These are phyloP conservation scores for Astrothelium macrocarpum DNA, from an alignment of 495 filamentous ascomycete genomes.

Conservation along the genomic window DNA sequence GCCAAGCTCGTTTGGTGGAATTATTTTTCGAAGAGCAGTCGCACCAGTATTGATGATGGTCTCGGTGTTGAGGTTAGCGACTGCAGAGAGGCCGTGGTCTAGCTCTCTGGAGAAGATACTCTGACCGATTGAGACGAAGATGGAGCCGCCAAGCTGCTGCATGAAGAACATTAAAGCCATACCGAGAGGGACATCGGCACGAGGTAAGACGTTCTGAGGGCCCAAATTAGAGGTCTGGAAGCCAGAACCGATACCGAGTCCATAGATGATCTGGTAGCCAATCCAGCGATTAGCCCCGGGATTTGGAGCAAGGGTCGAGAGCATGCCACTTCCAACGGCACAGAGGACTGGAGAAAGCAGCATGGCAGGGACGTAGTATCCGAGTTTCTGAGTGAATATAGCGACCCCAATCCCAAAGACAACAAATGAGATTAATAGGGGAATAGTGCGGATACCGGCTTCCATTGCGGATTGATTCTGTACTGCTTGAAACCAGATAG, in stretches of 20 bases:
- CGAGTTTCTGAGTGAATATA: conserved; percentile 37
- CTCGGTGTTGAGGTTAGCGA: background rate
- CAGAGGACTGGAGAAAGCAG: conserved; percentile 48
- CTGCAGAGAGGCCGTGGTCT: background rate
- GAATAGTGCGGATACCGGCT: conserved; percentile 70
- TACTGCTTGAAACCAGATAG: conserved; percentile 86
- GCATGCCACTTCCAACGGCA: conserved; percentile 59
- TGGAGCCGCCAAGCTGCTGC: conserved; percentile 26
- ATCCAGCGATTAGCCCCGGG: conserved; percentile 55
- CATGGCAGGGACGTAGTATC: conserved; percentile 75
- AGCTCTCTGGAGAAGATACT: conserved; percentile 34
- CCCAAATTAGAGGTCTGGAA: conserved; percentile 62
- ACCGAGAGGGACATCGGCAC: conserved; percentile 55
- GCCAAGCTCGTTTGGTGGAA: conserved; percentile 35
- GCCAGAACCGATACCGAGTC: conserved; percentile 58
- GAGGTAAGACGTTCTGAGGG: conserved; percentile 53
- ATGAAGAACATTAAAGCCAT: conserved; percentile 39
- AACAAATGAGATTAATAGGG: conserved; percentile 65
- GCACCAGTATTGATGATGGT: background rate
- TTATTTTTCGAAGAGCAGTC: conserved; percentile 26
- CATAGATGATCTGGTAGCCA: conserved; percentile 64
- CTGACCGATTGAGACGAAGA: conserved; percentile 30
- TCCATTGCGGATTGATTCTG: conserved; percentile 56
- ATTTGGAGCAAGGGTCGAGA: conserved; percentile 52
- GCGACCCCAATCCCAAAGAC: too few relatives aligned